phyloP scores from a whole-genome alignment of 371 early-diverging fungal species.

The Apophysomyces ossiformis region DNA sequence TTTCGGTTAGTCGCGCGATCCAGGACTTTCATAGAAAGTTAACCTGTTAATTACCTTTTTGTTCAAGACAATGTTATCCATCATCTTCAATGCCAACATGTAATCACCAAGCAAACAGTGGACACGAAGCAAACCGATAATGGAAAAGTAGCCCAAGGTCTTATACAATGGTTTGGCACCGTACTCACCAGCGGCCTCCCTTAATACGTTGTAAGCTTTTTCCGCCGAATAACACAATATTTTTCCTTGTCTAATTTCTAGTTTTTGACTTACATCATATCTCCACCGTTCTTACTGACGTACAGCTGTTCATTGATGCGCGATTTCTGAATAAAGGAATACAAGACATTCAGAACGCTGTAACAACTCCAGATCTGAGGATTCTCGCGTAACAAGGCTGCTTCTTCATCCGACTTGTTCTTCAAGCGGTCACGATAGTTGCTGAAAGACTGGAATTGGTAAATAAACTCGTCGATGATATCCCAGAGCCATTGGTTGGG shows the following conservation, averaged over 20 bases:
- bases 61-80: slow-evolving; percentile 90
- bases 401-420: slow-evolving; percentile 78
- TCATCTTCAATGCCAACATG: slow-evolving; percentile 87
- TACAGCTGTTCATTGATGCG: slow-evolving; percentile 88
- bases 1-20: too few species aligned
- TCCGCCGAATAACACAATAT: too few species aligned
- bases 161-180: slow-evolving; percentile 80
- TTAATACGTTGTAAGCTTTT: not conserved
- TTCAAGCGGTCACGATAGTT: slow-evolving; percentile 82
- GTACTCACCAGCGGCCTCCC: slow-evolving; percentile 74
- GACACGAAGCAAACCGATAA: slow-evolving; percentile 88
- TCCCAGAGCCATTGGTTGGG: slow-evolving; percentile 98
- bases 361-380: slow-evolving; percentile 92
- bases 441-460: slow-evolving; percentile 96
- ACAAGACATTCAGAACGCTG: slow-evolving; percentile 90
- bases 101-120: slow-evolving; percentile 94
- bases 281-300: slow-evolving; percentile 83
- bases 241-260: too few species aligned
- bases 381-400: slow-evolving; percentile 75
- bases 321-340: slow-evolving; percentile 89
- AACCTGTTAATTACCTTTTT: slow-evolving; percentile 50
- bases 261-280: slow-evolving; percentile 51
- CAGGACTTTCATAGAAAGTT: too few species aligned
- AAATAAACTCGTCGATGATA: slow-evolving; percentile 96
- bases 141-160: slow-evolving; percentile 92